phyloP scores from a whole-genome alignment of 495 filamentous ascomycete species.

The Lasiosphaeris hirsuta region DNA sequence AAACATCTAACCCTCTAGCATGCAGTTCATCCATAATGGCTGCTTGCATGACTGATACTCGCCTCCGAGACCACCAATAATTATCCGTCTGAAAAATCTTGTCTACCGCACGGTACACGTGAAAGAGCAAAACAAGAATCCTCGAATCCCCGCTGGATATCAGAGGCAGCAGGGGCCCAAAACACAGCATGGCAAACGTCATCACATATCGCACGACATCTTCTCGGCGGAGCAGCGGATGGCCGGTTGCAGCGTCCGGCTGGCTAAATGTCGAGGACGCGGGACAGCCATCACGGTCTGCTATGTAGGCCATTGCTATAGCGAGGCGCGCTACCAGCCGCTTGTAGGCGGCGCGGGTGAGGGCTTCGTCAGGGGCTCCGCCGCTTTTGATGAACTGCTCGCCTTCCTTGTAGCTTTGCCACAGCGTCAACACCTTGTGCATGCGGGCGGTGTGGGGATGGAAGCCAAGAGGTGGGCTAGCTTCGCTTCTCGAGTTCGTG shows the following conservation, averaged over 20 bases:
- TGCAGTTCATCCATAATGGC: conserved; percentile 17
- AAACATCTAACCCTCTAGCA: conserved; percentile 17
- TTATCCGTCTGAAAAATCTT: conserved; percentile 14
- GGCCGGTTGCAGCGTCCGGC: not conserved
- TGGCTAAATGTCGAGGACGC: not conserved
- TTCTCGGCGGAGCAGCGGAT: not conserved
- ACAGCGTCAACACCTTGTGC: conserved; percentile 14
- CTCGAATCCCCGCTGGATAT: conserved; percentile 25
- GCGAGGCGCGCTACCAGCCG: conserved; percentile 15
- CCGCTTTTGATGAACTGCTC: conserved; percentile 12
- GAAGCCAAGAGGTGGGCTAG: not conserved
- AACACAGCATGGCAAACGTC: conserved; percentile 29
- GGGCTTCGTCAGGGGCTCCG: conserved; percentile 3
- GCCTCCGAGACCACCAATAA: conserved; percentile 24
- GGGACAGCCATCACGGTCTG: not conserved
- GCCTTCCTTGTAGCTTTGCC: conserved; percentile 20
- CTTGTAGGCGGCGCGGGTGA: conserved; percentile 11
- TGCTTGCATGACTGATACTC: conserved; percentile 17
- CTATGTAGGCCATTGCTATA: conserved; percentile 16
- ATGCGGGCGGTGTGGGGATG: not conserved
- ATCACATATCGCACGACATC: conserved; percentile 24
- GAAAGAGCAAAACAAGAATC: conserved; percentile 23
- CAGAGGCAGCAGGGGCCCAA: conserved; percentile 21
- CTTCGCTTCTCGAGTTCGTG: too few relatives aligned
- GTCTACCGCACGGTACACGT: conserved; percentile 23